Evolutionary conservation across 345 rosid species (phyloP), one percentile per base, ranked within the genome.

Genomic region (Brassica juncea): DNA sequence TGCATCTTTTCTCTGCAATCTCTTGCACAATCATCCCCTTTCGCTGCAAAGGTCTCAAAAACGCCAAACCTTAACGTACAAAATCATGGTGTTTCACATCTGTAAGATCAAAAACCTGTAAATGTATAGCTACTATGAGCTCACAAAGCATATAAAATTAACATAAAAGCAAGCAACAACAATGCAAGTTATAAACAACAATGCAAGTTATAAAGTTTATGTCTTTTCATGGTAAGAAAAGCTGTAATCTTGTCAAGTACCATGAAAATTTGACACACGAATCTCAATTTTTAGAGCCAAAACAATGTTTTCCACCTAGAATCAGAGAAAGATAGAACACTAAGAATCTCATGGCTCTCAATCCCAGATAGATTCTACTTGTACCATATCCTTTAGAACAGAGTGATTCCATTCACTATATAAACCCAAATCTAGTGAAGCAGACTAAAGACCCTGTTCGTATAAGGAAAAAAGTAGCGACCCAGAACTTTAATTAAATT

Each of bases 21-120:
- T 82, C 79, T 89, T 65, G 99, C 98, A 85, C 92, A 88, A 64
- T 30, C 30, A 75, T 95, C 98, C 32, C 98, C 99, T 15, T 70
- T 84, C 3, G 72, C 70, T 52, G 88, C 93, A 82, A 92, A 44
- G 60, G 85, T 89, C 71, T 93, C 99, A 39, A 95, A 76, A 73
- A 91, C 2, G 80, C 89, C 85, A 95, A 79, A 70, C 97, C 98
- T 75, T 84, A 88, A 57, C 67, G 74, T 34, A 93, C 91, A 84
- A 95, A 91, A 70, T 93, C 93, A 72, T 82, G 71, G 9, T 97
- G 98, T 37, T 37, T 7, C 49, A 42, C 49, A 9, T 42, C 49
- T 42, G 49, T 42, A 42, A 37, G 14, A 42, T 10, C 49, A 42
- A 42, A 10, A 10, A 10, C 11, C 4, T 42, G 49, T 42, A 42